Evolutionary conservation across 2,329 filamentous ascomycete species (phyloP).

Genomic region (Pestalotiopsis sp.): DNA sequence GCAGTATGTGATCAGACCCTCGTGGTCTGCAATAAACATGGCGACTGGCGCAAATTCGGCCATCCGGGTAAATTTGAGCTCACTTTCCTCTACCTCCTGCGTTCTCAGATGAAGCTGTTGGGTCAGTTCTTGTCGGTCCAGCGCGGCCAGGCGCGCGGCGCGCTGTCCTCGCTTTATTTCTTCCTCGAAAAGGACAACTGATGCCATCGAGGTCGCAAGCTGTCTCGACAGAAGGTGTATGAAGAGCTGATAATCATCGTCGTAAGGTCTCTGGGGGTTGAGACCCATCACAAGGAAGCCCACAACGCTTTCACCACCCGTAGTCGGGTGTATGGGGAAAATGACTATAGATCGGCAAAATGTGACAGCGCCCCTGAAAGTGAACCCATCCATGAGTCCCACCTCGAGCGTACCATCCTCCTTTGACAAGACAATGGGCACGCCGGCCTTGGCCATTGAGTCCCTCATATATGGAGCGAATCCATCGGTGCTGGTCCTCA

Average conservation of each 20-base stretch:
- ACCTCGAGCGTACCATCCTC: slow-evolving; percentile 67
- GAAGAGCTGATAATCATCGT: slow-evolving; percentile 80
- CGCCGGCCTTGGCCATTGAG: slow-evolving; percentile 67
- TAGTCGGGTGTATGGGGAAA: slow-evolving; percentile 79
- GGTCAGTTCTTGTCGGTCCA: slow-evolving; percentile 77
- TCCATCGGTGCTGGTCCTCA: slow-evolving; percentile 69
- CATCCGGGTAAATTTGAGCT: slow-evolving; percentile 82
- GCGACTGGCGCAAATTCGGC: slow-evolving; percentile 83
- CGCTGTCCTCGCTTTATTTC: slow-evolving; percentile 76
- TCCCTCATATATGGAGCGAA: slow-evolving; percentile 78
- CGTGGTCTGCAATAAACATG: slow-evolving; percentile 79
- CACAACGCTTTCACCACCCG: slow-evolving; percentile 68
- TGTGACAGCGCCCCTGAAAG: slow-evolving; percentile 73
- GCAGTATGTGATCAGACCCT: slow-evolving; percentile 74
- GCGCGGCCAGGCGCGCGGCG: slow-evolving; percentile 73
- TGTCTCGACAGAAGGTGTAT: slow-evolving; percentile 75
- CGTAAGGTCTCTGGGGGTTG: slow-evolving; percentile 78
- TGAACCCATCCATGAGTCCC: slow-evolving; percentile 66
- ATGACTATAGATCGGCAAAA: slow-evolving; percentile 72
- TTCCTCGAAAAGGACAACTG: slow-evolving; percentile 81
- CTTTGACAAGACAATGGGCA: slow-evolving; percentile 69
- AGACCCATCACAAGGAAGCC: slow-evolving; percentile 80
- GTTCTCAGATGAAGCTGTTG: slow-evolving; percentile 71
- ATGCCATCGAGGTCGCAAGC: slow-evolving; percentile 78
- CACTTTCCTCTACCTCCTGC: slow-evolving; percentile 65